phyloP scores from a whole-genome alignment of 192 early-diverging fungal species.

The Linderina pennispora region DNA sequence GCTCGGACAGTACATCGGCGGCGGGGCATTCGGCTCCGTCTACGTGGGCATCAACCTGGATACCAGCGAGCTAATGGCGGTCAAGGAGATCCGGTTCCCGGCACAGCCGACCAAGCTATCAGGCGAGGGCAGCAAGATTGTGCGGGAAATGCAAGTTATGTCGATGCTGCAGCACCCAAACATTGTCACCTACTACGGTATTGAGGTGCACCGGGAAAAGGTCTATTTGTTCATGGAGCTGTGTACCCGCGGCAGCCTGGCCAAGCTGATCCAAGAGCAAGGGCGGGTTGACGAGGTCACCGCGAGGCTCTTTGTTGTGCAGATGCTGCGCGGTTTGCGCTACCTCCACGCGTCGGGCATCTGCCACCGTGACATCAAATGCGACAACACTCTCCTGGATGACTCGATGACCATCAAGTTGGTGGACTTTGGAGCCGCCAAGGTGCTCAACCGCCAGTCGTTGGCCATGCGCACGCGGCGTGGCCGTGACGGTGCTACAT shows the following conservation, averaged over 20 bases:
- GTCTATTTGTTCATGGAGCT: slow-evolving; percentile 92
- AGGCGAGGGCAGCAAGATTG: slow-evolving; percentile 53
- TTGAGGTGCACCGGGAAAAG: slow-evolving; percentile 87
- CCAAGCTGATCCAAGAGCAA: slow-evolving; percentile 63
- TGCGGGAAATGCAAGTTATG: slow-evolving; percentile 91
- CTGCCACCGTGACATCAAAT: slow-evolving; percentile 87
- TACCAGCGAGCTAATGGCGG: slow-evolving; percentile 81
- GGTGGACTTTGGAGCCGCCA: slow-evolving; percentile 88
- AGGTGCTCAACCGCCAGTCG: slow-evolving; percentile 70
- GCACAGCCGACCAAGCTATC: slow-evolving; percentile 40
- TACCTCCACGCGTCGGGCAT: slow-evolving; percentile 80
- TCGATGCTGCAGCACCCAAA: slow-evolving; percentile 83
- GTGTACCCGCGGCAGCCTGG: slow-evolving; percentile 70
- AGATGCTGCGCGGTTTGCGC: slow-evolving; percentile 76
- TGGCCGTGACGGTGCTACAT: slow-evolving; percentile 9
- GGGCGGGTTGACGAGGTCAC: slow-evolving; percentile 73
- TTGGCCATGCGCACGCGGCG: slow-evolving; percentile 28
- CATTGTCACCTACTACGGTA: slow-evolving; percentile 85
- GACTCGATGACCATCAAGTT: slow-evolving; percentile 73
- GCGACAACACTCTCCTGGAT: slow-evolving; percentile 80
- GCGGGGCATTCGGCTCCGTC: slow-evolving; percentile 84
- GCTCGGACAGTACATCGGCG: slow-evolving; percentile 77
- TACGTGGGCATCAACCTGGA: slow-evolving; percentile 80
- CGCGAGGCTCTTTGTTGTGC: slow-evolving; percentile 66
- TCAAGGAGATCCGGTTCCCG: slow-evolving; percentile 86